A percentile compares a stretch with the other conserved stretches of the same genome.
Conservation (phyloP, 805 yeast genomes). For the Cyberlindnera japonica region DNA sequence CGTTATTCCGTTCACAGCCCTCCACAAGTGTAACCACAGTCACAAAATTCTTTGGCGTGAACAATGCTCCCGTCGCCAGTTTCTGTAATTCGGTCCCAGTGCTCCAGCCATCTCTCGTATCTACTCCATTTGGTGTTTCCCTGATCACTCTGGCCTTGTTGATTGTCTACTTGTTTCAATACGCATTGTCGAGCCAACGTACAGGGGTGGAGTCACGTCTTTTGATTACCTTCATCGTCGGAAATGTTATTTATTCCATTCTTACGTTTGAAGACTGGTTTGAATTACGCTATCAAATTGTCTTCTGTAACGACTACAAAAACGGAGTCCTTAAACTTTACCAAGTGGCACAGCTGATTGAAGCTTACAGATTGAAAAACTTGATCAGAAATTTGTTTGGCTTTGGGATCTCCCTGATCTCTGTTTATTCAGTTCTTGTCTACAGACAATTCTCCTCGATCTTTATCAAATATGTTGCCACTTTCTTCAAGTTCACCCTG, state of each 20-base stretch:
- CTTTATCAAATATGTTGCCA: slow-evolving; percentile 9
- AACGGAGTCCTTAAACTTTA: slow-evolving; percentile 25
- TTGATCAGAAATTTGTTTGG: not conserved
- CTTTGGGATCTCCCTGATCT: not conserved
- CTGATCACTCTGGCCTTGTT: slow-evolving; percentile 15
- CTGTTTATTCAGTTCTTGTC: slow-evolving; percentile 15
- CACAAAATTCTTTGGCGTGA: slow-evolving; percentile 20
- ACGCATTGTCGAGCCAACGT: slow-evolving; percentile 3
- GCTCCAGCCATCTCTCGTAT: slow-evolving; percentile 23
- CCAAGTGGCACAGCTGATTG: slow-evolving; percentile 24
- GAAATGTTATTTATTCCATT: slow-evolving; percentile 16
- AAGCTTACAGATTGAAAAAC: slow-evolving; percentile 18
- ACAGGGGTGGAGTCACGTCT: slow-evolving; percentile 26
- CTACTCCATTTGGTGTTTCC: slow-evolving; percentile 26
- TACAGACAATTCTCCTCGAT: slow-evolving; percentile 18
- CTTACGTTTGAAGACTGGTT: slow-evolving; percentile 26
- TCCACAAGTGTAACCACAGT: not conserved
- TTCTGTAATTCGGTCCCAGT: slow-evolving; percentile 24
- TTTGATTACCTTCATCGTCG: slow-evolving; percentile 20
- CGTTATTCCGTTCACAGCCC: not conserved
- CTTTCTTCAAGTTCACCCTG: slow-evolving; percentile 4
- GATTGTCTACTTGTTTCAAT: slow-evolving; percentile 13
- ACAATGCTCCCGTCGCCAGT: slow-evolving; percentile 26
- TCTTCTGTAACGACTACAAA: slow-evolving; percentile 29
- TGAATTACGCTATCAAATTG: slow-evolving; percentile 21